Percentiles rank a stretch among this genome's conserved stretches.
phyloP scores from a whole-genome alignment of 2,329 filamentous ascomycete genomes.

The Trichoderma sp. region DNA sequence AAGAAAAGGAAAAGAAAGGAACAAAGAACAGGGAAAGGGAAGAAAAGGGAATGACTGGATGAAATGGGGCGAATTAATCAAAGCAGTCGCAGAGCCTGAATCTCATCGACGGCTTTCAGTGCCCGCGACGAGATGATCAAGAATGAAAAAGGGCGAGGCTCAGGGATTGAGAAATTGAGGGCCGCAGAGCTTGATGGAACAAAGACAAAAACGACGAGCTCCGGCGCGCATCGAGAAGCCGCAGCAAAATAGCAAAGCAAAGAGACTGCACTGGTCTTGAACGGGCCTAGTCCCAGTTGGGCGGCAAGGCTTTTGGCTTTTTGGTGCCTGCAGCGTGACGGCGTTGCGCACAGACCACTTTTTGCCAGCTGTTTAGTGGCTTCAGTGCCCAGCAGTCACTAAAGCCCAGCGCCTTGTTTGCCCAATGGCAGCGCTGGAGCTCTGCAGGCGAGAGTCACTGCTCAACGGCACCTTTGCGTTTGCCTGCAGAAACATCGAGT shows the following conservation, averaged over 20 bases:
- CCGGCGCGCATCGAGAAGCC: constrained; percentile 12
- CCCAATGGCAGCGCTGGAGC: not conserved
- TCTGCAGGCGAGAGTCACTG: not conserved
- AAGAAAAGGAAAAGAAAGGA: not conserved
- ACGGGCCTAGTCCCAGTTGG: constrained; percentile 14
- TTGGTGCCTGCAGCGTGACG: constrained; percentile 5
- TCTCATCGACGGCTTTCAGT: not conserved
- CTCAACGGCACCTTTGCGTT: too few species aligned
- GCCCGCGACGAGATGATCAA: not conserved
- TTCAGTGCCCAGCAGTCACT: not conserved
- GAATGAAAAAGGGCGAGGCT: not conserved
- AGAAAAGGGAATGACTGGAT: not conserved
- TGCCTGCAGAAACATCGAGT: not conserved
- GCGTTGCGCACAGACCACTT: constrained; percentile 6
- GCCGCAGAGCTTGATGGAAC: constrained; percentile 4
- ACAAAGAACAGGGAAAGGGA: not conserved
- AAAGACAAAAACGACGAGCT: constrained; percentile 7
- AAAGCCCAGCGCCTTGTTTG: not conserved
- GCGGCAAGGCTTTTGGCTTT: constrained; percentile 4
- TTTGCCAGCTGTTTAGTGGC: constrained; percentile 7
- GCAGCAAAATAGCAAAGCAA: not conserved
- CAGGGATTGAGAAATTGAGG: not conserved
- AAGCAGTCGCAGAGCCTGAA: not conserved
- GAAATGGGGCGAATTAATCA: not conserved
- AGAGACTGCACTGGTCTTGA: not conserved